Evolutionary conservation across 768 basidiomycete genomes (phyloP).

Genomic region (Pluteus cervinus): DNA sequence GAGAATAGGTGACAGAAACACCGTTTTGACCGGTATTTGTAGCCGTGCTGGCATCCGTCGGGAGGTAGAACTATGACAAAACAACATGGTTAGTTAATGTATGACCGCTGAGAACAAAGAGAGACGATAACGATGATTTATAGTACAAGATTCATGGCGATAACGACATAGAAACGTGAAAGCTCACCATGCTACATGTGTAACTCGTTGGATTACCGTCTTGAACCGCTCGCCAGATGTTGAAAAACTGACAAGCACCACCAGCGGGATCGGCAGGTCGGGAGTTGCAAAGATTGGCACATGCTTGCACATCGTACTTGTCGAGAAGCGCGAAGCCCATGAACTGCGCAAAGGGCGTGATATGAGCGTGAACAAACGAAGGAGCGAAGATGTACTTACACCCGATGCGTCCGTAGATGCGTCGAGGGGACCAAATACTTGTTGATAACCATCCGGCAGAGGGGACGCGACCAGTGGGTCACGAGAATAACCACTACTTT

Average conservation of each 20-base stretch:
- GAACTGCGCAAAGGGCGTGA: conserved; percentile 31
- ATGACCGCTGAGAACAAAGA: not conserved
- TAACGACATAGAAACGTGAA: too few species aligned
- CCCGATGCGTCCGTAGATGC: conserved; percentile 43
- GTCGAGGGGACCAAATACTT: conserved; percentile 37
- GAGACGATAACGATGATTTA: too few species aligned
- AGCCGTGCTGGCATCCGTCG: conserved; percentile 36
- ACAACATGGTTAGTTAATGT: too few species aligned
- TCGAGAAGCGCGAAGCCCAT: conserved; percentile 49
- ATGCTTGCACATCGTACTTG: conserved; percentile 41
- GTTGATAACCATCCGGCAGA: conserved; percentile 26
- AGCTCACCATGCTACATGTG: conserved; percentile 42
- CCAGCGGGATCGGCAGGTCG: conserved; percentile 34
- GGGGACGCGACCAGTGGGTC: conserved; percentile 31
- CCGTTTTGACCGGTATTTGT: conserved; percentile 40
- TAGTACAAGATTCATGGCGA: too few species aligned
- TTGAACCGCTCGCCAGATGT: conserved; percentile 47
- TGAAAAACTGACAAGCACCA: conserved; percentile 46
- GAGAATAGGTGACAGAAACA: conserved; percentile 38
- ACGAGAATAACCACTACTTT: conserved; percentile 35
- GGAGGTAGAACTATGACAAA: conserved; percentile 37
- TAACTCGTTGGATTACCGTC: conserved; percentile 40
- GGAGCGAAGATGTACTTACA: conserved; percentile 19
- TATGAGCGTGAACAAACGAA: not conserved
- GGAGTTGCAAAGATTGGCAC: conserved; percentile 37